Base-by-base conservation (phyloP, 768 basidiomycete species). In the Leucocoprinus leucothites region DNA sequence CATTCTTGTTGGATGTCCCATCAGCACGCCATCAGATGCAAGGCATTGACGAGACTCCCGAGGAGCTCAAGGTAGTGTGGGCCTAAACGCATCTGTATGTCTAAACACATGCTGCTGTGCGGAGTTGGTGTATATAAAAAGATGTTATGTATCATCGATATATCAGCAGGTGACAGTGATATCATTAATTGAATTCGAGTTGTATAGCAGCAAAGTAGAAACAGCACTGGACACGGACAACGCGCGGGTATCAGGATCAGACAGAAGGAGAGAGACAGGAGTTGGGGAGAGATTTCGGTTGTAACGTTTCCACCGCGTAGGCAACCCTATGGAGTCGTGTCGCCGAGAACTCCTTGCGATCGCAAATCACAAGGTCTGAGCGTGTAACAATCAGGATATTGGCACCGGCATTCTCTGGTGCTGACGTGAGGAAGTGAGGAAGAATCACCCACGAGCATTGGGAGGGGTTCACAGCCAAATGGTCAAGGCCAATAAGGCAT, bases 221-320 rank as follows among this genome's bases (percentile, higher is more conserved):
- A 52, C 51, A 52, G 40, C 38, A 41, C 41, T 22, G 9, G 24
- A 19, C 19, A 31, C 28, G 42, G 31, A 8, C 31, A 31, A 5
- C 11, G 11, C 31, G 42, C 51, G 42, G 51, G 51, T 52, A 52
- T 52, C 51, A 52, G 28, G 51, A 35, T 34, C 42, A 44, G 41
- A 26, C 51, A 52, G 28, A 41, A 35, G 19, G 28, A 44, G 41
- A 26, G 31, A 44, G 51, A 52, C 28, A 52, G 51, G 42, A 44
- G 51, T 51, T n/a, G 28, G 42, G 19, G 40, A 36, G 22, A 42
- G 51, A 34, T 31, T 7, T 51, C 16, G 24, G 24, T 42, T 43
- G 26, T 26, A 52, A 43, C 28, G 51, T 52, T 52, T 31, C 42
- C 51, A 52, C 40, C 50, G 40, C 40, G n/a, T 41, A 42, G 13